Percentiles rank a stretch among this genome's conserved stretches.
phyloP scores from a whole-genome alignment of 2,329 filamentous ascomycete genomes.

The Moelleriella libera region DNA sequence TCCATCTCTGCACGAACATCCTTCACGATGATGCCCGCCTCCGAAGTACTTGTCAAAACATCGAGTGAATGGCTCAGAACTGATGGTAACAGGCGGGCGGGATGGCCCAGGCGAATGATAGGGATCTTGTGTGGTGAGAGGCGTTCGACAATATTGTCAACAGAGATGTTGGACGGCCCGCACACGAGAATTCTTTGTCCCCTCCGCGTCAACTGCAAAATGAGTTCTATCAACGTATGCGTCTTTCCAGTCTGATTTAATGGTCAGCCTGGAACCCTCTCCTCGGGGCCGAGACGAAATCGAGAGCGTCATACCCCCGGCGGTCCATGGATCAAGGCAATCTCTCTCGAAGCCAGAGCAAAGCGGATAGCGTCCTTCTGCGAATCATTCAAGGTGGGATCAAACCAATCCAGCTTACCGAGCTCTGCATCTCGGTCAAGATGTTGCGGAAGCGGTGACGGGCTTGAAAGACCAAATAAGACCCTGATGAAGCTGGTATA shows the following conservation, averaged over 20 bases:
- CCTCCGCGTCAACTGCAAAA: slow-evolving; percentile 71
- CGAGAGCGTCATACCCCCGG: slow-evolving; percentile 45
- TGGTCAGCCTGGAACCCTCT: slow-evolving; percentile 3
- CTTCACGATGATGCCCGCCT: slow-evolving; percentile 76
- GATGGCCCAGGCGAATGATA: slow-evolving; percentile 83
- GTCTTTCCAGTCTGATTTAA: slow-evolving; percentile 69
- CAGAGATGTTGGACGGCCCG: slow-evolving; percentile 89
- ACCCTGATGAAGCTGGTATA: slow-evolving; percentile 48
- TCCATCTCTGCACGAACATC: slow-evolving; percentile 92
- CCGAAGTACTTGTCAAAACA: slow-evolving; percentile 77
- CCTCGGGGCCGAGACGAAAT: slow-evolving; percentile 10
- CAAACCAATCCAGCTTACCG: slow-evolving; percentile 42
- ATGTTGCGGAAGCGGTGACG: slow-evolving; percentile 31
- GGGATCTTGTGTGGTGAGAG: slow-evolving; percentile 72
- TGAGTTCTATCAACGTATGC: slow-evolving; percentile 88
- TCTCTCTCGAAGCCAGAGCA: slow-evolving; percentile 64
- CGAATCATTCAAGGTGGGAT: slow-evolving; percentile 47
- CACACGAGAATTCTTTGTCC: slow-evolving; percentile 76
- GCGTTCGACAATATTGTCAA: slow-evolving; percentile 95
- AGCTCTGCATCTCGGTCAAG: slow-evolving; percentile 26
- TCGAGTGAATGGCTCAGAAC: slow-evolving; percentile 86
- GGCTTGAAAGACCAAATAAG: slow-evolving; percentile 43
- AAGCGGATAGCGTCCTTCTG: slow-evolving; percentile 65
- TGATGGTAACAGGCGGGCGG: slow-evolving; percentile 75
- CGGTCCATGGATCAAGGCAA: slow-evolving; percentile 86